Conservation (phyloP, 2,329 filamentous ascomycete species). For the Thielaviopsis populi region DNA sequence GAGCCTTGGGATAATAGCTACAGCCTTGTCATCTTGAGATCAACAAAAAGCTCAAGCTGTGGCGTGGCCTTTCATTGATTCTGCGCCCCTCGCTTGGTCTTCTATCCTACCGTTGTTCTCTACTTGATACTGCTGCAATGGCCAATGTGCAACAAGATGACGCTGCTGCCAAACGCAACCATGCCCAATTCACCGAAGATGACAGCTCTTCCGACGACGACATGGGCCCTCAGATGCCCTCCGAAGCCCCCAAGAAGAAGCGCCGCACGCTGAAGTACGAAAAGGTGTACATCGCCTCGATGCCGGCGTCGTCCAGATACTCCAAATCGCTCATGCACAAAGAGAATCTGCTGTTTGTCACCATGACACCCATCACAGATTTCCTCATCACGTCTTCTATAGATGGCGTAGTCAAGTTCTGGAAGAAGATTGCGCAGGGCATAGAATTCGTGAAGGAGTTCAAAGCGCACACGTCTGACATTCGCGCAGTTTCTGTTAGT, state of each 20-base stretch:
- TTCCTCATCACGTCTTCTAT: slow-evolving; percentile 89
- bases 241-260: slow-evolving; percentile 73
- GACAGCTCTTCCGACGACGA: slow-evolving; percentile 74
- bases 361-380: slow-evolving; percentile 78
- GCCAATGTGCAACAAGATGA: slow-evolving; percentile 10
- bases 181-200: slow-evolving; percentile 32
- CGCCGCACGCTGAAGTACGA: slow-evolving; percentile 81
- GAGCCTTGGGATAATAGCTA: neutral
- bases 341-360: slow-evolving; percentile 78
- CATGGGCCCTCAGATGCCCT: slow-evolving; percentile 82
- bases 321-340: slow-evolving; percentile 98
- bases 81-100: neutral
- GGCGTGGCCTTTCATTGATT: neutral
- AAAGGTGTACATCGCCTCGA: slow-evolving; percentile 81
- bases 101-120: neutral
- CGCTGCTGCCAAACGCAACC: slow-evolving; percentile 31
- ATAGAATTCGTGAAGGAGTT: slow-evolving; percentile 99
- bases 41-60: slow-evolving; percentile 4
- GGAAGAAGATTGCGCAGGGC: slow-evolving; percentile 84
- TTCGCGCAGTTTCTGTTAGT: slow-evolving; percentile 71
- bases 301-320: slow-evolving; percentile 69
- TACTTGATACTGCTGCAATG: neutral
- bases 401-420: slow-evolving; percentile 97
- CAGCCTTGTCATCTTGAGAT: slow-evolving; percentile 10
- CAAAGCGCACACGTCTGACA: slow-evolving; percentile 73